phyloP scores from a whole-genome alignment of 2,329 filamentous ascomycete genomes.

The Neofusicoccum cordaticola region DNA sequence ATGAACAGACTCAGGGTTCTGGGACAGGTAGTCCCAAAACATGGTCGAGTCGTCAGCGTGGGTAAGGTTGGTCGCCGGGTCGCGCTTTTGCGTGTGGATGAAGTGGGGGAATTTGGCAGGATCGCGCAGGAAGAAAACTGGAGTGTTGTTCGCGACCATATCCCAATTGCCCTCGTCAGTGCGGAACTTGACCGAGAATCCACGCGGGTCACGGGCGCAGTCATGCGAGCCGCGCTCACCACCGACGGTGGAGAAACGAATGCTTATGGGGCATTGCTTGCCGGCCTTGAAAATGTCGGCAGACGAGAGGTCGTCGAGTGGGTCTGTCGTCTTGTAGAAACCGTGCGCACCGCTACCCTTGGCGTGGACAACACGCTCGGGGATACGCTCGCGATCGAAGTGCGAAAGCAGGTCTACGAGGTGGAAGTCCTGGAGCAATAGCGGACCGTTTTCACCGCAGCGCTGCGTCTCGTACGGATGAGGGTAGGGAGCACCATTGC shows the following conservation, averaged over 20 bases:
- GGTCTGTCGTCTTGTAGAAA: constrained; percentile 46
- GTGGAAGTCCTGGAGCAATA: constrained; percentile 55
- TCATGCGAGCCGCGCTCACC: constrained; percentile 71
- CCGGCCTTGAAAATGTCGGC: constrained; percentile 56
- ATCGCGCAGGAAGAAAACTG: constrained; percentile 73
- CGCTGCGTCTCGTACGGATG: constrained; percentile 59
- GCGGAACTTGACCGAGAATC: constrained; percentile 71
- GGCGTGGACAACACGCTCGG: constrained; percentile 51
- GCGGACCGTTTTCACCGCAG: constrained; percentile 56
- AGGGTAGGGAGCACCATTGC: constrained; percentile 56
- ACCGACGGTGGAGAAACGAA: constrained; percentile 73
- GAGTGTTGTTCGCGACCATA: constrained; percentile 70
- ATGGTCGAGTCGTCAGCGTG: constrained; percentile 63
- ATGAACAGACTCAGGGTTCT: constrained; percentile 54
- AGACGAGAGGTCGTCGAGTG: constrained; percentile 45
- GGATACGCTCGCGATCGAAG: constrained; percentile 51
- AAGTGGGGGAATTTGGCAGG: constrained; percentile 71
- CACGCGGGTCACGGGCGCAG: constrained; percentile 68
- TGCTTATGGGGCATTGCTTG: constrained; percentile 65
- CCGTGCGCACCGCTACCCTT: constrained; percentile 51
- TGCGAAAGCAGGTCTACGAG: constrained; percentile 50
- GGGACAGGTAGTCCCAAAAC: constrained; percentile 63
- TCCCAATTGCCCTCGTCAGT: constrained; percentile 75
- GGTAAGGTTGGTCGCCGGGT: constrained; percentile 67
- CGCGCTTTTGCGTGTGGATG: constrained; percentile 73